phyloP scores from a whole-genome alignment of 1,284 basidiomycete species.

The Trichosporon ovoides region DNA sequence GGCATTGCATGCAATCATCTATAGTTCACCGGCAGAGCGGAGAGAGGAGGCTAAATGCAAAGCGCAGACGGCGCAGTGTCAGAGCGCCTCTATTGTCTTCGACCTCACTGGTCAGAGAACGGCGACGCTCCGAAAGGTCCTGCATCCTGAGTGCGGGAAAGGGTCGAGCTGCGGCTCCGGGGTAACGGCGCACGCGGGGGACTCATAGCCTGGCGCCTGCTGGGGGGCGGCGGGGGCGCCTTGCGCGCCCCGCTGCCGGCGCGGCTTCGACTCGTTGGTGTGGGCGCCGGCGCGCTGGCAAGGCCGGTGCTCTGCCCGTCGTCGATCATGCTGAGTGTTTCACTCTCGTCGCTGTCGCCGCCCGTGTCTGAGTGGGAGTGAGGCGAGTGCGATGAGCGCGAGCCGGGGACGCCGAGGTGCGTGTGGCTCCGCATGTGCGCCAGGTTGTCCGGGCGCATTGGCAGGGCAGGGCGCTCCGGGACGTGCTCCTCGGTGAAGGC shows the following conservation, averaged over 20 bases:
- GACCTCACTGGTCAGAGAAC: neutral
- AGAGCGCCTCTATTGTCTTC: neutral
- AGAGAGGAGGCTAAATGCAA: neutral
- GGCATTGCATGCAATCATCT: constrained; percentile 8
- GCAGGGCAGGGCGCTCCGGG: constrained; percentile 26
- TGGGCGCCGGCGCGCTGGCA: constrained; percentile 10
- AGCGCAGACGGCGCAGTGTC: neutral
- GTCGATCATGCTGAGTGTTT: constrained; percentile 8
- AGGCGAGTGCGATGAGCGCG: neutral
- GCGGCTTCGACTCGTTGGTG: constrained; percentile 45
- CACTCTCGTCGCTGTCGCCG: constrained; percentile 13
- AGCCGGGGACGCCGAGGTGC: neutral
- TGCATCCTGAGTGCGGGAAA: neutral
- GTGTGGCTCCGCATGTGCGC: constrained; percentile 10
- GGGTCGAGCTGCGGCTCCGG: neutral
- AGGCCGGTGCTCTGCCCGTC: constrained; percentile 11
- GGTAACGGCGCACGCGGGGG: constrained; percentile 11
- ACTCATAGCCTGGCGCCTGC: constrained; percentile 39
- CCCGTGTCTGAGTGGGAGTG: constrained; percentile 32
- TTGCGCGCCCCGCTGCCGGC: constrained; percentile 50
- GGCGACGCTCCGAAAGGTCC: neutral
- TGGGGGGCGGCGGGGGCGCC: constrained; percentile 51
- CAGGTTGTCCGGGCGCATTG: constrained; percentile 27
- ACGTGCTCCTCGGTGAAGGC: constrained; percentile 60
- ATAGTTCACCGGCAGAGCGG: neutral